These are phyloP conservation scores for Boehmeria nivea DNA, from an alignment of 306 rosid species.

Conservation along the genomic window DNA sequence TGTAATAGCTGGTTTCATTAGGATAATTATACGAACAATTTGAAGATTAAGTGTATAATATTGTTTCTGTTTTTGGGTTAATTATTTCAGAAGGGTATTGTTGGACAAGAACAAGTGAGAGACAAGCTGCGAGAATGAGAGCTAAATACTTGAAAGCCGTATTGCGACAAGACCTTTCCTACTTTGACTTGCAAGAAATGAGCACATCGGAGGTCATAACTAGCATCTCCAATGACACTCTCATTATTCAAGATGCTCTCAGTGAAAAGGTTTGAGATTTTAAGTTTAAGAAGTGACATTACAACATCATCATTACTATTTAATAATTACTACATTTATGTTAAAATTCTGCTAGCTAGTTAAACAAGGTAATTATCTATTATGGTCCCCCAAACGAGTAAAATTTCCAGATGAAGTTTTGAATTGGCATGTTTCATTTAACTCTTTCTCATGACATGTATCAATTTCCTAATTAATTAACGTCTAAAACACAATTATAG, in stretches of 20 bases:
- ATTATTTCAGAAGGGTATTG: conserved; percentile 43
- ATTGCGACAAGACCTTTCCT: conserved; percentile 50
- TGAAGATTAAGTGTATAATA: background rate
- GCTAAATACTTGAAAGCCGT: conserved; percentile 45
- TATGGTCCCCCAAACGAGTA: too few species aligned
- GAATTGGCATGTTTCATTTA: too few species aligned
- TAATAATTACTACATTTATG: conserved; percentile 23
- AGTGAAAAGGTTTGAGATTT: conserved; percentile 35
- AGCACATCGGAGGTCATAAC: conserved; percentile 42
- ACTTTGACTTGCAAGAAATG: conserved; percentile 42
- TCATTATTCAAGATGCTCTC: conserved; percentile 43
- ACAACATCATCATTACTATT: background rate
- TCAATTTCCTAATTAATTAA: too few species aligned
- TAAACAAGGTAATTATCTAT: too few species aligned
- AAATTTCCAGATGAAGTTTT: too few species aligned
- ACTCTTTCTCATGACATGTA: too few species aligned
- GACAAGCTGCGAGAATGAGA: conserved; percentile 53
- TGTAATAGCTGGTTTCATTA: background rate
- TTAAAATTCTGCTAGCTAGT: background rate
- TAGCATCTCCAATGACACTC: conserved; percentile 48
- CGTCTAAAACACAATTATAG: too few species aligned
- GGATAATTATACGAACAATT: background rate
- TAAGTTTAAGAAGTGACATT: background rate
- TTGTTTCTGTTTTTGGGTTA: background rate
- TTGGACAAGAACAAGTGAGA: conserved; percentile 64